phyloP scores from a whole-genome alignment of 2,329 filamentous ascomycete genomes.

The Phyllosticta citrichinensis region DNA sequence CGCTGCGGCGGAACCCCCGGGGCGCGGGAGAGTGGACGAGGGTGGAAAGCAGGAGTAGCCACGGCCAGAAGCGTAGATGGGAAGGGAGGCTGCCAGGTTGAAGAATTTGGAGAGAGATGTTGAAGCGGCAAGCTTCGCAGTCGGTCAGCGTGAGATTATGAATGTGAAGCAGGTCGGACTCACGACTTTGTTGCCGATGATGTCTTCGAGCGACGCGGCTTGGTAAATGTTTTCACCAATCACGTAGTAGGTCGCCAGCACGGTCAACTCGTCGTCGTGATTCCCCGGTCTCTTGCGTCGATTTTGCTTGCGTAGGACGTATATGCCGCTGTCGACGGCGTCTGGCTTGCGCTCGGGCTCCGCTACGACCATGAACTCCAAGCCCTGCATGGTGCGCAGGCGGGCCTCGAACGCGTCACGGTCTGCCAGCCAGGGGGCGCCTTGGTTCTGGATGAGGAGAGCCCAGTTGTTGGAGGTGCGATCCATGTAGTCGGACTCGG shows the following conservation, averaged over 20 bases:
- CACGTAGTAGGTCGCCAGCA: constrained; percentile 50
- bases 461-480: constrained; percentile 48
- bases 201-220: constrained; percentile 50
- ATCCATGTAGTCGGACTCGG: constrained; percentile 54
- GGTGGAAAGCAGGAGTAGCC: constrained; percentile 51
- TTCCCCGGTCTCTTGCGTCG: constrained; percentile 25
- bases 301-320: constrained; percentile 51
- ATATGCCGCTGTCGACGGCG: constrained; percentile 39
- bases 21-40: constrained; percentile 25
- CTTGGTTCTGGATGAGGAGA: constrained; percentile 39
- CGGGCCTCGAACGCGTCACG: constrained; percentile 47
- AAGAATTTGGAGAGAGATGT: constrained; percentile 47
- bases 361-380: constrained; percentile 50
- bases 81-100: constrained; percentile 42
- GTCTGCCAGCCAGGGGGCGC: constrained; percentile 39
- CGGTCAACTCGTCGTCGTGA: constrained; percentile 42
- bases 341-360: constrained; percentile 43
- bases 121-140: constrained; percentile 41
- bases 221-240: constrained; percentile 52
- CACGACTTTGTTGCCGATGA: constrained; percentile 47
- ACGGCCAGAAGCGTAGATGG: constrained; percentile 47
- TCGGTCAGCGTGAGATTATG: neutral
- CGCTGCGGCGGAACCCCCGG: constrained; percentile 19
- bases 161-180: constrained; percentile 12
- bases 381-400: constrained; percentile 44